Evolutionary conservation across 129 eudicot genomes (phyloP), one percentile per base, ranked within the genome.

Genomic region (Artemisia annua): DNA sequence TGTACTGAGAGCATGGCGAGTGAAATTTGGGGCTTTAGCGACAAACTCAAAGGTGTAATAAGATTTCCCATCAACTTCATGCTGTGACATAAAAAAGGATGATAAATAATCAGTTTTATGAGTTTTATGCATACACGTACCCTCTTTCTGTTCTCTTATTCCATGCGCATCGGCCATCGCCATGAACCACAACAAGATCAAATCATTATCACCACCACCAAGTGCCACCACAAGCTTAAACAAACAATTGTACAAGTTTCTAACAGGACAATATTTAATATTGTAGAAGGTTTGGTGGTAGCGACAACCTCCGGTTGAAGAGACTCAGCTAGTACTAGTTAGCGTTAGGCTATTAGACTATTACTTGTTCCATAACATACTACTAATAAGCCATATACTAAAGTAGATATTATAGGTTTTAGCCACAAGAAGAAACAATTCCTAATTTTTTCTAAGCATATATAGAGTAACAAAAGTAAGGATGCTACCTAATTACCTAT

Each of bases 1-100:
- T 65, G 87, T 61, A 32, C 94, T 91, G 66, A 91, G 88, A 74
- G 97, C 99, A 73, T 95, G 99, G 43, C 99, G 96, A 62, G 96
- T 95, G 59, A 86, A 91, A 77, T 91, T 95, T 73, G 96, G 99
- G 62, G 99, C 99, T 85, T 91, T 80, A 30, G 97, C 96, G 48
- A 85, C 72, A 76, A 90, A 95, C 80, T 95, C 99, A 30, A 95
- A 82, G 3, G 96, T 95, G 87, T 95, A 95, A 79, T 95, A 95
- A 32, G 90, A 71, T 72, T 81, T 91, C 30, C 99, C 97, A 66
- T 95, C 97, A 10, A 88, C 89, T 7, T 88, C 87, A 60, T 84
- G 97, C 99, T 94, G 83, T 24, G 11, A 69, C 56, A 63, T 53
- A 51, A 17, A 35, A 78, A 71, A 63, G 3, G 16, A 52, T 19